Conservation (phyloP, 257 asterid species). For the Perilla frutescens region DNA sequence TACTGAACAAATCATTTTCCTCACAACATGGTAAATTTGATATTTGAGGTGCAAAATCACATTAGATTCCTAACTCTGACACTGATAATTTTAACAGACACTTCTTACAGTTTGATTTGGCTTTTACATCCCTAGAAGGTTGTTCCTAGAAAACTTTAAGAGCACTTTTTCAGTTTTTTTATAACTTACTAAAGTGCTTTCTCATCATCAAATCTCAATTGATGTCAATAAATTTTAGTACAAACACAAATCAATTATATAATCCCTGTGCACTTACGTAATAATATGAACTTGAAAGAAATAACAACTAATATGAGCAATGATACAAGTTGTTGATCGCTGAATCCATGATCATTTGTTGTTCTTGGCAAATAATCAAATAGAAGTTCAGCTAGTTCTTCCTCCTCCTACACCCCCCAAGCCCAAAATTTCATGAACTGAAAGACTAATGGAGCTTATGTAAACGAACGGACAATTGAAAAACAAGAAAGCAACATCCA, state of each 20-base stretch:
- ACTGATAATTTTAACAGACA: neutral
- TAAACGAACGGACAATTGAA: no score
- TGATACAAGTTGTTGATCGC: neutral
- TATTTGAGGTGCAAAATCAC: neutral
- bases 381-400: neutral
- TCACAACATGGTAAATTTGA: neutral
- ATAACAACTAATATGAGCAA: neutral
- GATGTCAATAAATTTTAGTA: neutral
- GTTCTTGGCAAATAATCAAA: neutral
- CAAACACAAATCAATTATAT: neutral
- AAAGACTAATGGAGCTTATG: no score
- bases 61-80: neutral
- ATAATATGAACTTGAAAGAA: neutral
- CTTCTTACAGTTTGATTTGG: neutral
- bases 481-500: no score
- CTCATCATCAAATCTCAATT: neutral
- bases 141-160: neutral
- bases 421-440: neutral
- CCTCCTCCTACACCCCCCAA: neutral
- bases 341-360: neutral
- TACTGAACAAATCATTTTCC: neutral
- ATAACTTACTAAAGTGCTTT: conserved; percentile 19
- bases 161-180: neutral
- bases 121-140: neutral
- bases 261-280: neutral